Base-by-base conservation (phyloP, 1,284 basidiomycete genomes). In the Volvariella volvacea region DNA sequence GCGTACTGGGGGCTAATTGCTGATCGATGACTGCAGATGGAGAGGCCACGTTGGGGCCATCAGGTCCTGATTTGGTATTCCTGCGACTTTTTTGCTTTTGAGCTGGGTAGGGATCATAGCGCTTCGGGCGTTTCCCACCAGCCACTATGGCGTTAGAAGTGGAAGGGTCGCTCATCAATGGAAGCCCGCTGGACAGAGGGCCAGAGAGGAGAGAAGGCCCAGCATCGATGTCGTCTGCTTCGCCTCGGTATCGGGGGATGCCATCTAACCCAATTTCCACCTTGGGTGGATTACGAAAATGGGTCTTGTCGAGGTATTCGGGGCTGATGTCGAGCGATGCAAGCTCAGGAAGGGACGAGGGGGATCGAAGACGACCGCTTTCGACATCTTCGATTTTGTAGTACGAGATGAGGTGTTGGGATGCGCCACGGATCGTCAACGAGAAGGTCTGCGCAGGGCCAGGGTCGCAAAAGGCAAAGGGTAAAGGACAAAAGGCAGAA, bases 361-460 rank as follows among this genome's bases (percentile, higher is more conserved):
- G 94, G 0, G 89, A 77, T 22, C 92, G 80, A 4, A 98, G 76
- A 22, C 91, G 83, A 16, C 91, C 92, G 45, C 83, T 79, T 42
- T 90, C 80, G 16, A 96, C 92, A 59, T 98, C 94, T 52, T 92
- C 87, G 46, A 95, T 78, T 52, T 84, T 86, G 74, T 98, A 98
- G 70, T 98, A 97, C 1, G 92, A 96, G 42, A 98, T 91, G 49
- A 98, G 78, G 61, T 98, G 94, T 59, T 97, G 93, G 0, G 92
- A 80, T 39, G 89, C 88, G 19, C 89, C 89, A 44, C 67, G 69
- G 48, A 95, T 89, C 28, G 84, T 88, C 42, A 95, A 73, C 8
- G 93, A 95, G 66, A 96, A 95, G 10, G 93, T 95, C 92, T 95
- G 60, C 25, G 34, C 28, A 34, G 44, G 40, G 6, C 7, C 4